phyloP scores from a whole-genome alignment of 371 early-diverging fungal genomes.

The Saksenaea vasiformis region DNA sequence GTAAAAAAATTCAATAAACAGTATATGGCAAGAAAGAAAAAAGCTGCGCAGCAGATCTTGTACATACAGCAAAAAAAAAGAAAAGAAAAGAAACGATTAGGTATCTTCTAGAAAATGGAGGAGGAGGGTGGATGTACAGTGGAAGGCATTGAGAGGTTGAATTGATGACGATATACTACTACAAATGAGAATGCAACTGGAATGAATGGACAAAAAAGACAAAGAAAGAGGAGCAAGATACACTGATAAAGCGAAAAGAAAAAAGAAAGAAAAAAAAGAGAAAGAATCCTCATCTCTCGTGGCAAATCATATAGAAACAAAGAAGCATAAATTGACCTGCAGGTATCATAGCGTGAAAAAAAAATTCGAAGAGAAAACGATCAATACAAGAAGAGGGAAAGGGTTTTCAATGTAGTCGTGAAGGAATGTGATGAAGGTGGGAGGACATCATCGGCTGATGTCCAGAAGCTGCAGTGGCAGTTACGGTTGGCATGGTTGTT shows the following conservation, averaged over 20 bases:
- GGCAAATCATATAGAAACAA: background rate
- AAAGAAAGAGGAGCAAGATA: background rate
- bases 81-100: background rate
- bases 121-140: background rate
- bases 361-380: background rate
- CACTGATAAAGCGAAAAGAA: background rate
- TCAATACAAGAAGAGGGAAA: background rate
- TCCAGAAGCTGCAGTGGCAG: background rate
- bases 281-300: background rate
- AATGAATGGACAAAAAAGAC: slow-evolving; percentile 1
- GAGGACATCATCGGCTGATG: background rate
- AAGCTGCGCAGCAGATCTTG: slow-evolving; percentile 3
- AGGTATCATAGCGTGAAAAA: background rate
- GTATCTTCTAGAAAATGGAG: background rate
- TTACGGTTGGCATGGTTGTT: background rate
- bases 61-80: background rate
- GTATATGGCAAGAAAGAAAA: too few relatives aligned
- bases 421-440: background rate
- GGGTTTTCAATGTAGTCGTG: background rate
- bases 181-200: background rate
- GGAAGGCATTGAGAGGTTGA: background rate
- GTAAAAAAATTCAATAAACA: too few relatives aligned
- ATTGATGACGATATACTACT: slow-evolving; percentile 1
- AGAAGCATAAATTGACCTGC: background rate
- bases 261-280: background rate